A percentile compares a stretch with the other conserved stretches of the same genome.
Evolutionary conservation across 768 basidiomycete genomes (phyloP).

Genomic region (Lentinula raphanica): DNA sequence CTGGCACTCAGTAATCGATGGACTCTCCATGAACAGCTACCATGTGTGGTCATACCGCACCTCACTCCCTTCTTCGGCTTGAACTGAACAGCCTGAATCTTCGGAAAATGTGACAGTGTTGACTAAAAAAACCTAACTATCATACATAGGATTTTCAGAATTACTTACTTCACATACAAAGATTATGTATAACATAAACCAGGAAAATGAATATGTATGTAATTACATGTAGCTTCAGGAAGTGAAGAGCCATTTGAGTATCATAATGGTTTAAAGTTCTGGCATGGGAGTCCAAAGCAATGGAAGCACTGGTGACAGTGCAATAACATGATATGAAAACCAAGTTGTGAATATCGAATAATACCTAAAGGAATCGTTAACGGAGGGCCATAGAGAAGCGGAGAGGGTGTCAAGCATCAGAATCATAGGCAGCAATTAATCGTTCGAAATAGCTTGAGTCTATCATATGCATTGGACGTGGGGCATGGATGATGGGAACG

Average conservation of each 20-base stretch:
- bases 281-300: not conserved
- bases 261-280: not conserved
- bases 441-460: not conserved
- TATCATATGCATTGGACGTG: conserved; percentile 4
- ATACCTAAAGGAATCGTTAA: not conserved
- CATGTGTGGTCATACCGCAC: no score
- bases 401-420: not conserved
- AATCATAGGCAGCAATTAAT: not conserved
- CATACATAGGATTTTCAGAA: no score
- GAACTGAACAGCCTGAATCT: no score
- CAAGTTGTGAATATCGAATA: not conserved
- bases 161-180: no score
- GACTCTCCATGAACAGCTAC: no score
- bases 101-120: no score
- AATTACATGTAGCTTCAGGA: conserved; percentile 61
- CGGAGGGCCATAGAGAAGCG: not conserved
- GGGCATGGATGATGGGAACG: conserved; percentile 2
- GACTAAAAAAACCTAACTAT: no score
- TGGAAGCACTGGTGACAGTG: not conserved
- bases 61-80: no score
- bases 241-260: not conserved
- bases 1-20: no score
- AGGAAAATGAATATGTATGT: no score
- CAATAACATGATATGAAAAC: not conserved
- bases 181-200: no score